These are phyloP conservation scores for Paramecium sexaurelia DNA, from an alignment of 73 alveolate genomes.

Conservation along the genomic window DNA sequence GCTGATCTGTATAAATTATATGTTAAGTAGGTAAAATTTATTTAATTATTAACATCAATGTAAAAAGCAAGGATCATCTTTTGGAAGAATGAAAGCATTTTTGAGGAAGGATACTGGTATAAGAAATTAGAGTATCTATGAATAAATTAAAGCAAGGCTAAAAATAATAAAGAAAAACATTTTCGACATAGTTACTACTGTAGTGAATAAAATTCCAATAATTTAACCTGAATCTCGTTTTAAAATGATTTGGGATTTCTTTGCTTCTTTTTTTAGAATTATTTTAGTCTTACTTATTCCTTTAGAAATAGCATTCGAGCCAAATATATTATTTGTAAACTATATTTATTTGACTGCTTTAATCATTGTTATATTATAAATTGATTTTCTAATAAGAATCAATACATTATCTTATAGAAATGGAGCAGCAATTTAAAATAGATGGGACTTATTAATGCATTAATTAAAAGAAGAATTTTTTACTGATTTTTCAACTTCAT, in stretches of 20 bases:
- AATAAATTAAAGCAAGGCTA: background rate
- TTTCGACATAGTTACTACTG: background rate
- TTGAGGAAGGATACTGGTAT: background rate
- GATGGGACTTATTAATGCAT: background rate
- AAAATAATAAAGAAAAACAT: background rate
- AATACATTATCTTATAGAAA: background rate
- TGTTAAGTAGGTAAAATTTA: background rate
- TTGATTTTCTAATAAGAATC: background rate
- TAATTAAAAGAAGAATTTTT: background rate
- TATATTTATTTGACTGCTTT: background rate
- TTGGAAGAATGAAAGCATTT: background rate
- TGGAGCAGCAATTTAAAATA: constrained; percentile 15
- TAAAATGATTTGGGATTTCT: constrained; percentile 36
- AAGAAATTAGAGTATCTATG: background rate
- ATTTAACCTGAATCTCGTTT: background rate
- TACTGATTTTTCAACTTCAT: background rate
- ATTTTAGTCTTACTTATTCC: background rate
- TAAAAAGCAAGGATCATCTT: background rate
- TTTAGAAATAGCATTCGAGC: constrained; percentile 2
- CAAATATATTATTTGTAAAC: background rate
- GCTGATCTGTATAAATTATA: background rate
- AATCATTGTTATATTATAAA: background rate
- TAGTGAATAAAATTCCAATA: background rate
- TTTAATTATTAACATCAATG: background rate
- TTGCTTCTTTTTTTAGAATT: constrained; percentile 6